Base-by-base conservation (phyloP, 139 green algal genomes). In the Gonium pectorale region DNA sequence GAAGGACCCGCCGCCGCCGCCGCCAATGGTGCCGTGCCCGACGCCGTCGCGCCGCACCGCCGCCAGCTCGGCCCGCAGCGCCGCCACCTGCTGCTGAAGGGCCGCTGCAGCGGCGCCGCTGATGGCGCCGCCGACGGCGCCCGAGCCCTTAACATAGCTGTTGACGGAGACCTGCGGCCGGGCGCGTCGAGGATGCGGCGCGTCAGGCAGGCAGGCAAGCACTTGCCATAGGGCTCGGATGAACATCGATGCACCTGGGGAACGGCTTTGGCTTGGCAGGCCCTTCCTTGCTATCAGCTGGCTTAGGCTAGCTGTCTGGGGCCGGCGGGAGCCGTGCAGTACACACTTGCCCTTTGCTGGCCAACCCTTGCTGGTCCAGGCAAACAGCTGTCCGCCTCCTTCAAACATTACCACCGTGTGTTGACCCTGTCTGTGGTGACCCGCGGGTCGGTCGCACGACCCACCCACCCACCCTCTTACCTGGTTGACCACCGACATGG, bases 401-500 rank as follows among this genome's bases (percentile, higher is more conserved):
- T n/a, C n/a, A n/a, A n/a, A n/a, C n/a, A n/a, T n/a, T n/a, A n/a
- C n/a, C n/a, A n/a, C n/a, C n/a, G n/a, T n/a, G n/a, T n/a, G n/a
- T n/a, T n/a, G n/a, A n/a, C n/a, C n/a, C n/a, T n/a, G n/a, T n/a
- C n/a, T n/a, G 15, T 59, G 15, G 15, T 59, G 49, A 59, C 49
- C 49, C 49, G 17, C 49, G 49, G 49, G 49, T 59, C 49, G 49
- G 31, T 35, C 31, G 64, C 31, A 13, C 17, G 13, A 17, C 49
- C 49, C 62, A 17, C 4, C 11, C 13, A 2, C 33, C 24, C 31
- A 33, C 19, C 1, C 17, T 8, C 44, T n/a, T 41, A 90, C 86
- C 51, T 85, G 75, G 59, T 90, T 90, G 52, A 87, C 67, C 11
- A 90, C 80, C 6, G 54, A 56, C 86, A 90, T 90, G 21, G 86